Conservation (phyloP, 805 yeast species). For the Limtongozyma cylindracea region DNA sequence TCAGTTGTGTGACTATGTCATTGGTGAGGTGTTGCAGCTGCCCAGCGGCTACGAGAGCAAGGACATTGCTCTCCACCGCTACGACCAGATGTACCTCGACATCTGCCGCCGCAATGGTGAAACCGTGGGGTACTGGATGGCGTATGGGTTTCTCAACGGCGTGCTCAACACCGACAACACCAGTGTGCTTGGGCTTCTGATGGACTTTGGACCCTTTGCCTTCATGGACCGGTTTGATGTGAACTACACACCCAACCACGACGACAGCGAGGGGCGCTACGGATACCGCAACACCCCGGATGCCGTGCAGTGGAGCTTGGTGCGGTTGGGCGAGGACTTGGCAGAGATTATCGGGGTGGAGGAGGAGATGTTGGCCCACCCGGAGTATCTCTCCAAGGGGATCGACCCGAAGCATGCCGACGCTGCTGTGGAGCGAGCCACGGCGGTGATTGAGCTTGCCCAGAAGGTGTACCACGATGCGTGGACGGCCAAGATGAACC, state of each 20-base stretch:
- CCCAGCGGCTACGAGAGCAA: slow-evolving; percentile 3
- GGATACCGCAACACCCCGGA: slow-evolving; percentile 68
- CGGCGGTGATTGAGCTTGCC: slow-evolving; percentile 31
- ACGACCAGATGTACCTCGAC: slow-evolving; percentile 49
- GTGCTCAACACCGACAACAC: slow-evolving; percentile 90
- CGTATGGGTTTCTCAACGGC: slow-evolving; percentile 84
- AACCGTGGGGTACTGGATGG: slow-evolving; percentile 67
- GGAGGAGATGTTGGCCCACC: slow-evolving; percentile 7
- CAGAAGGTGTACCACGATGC: slow-evolving; percentile 39
- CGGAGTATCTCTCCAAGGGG: slow-evolving; percentile 5
- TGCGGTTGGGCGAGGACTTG: slow-evolving; percentile 61
- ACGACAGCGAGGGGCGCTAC: slow-evolving; percentile 49
- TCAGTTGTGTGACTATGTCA: slow-evolving; percentile 44
- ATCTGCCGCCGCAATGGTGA: slow-evolving; percentile 50
- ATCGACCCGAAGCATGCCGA: no score
- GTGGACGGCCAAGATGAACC: slow-evolving; percentile 32
- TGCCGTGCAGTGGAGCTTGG: slow-evolving; percentile 82
- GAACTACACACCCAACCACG: slow-evolving; percentile 70
- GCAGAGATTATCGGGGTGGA: slow-evolving; percentile 68
- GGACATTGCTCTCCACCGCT: slow-evolving; percentile 6
- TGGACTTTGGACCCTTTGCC: slow-evolving; percentile 92
- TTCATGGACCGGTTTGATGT: slow-evolving; percentile 74
- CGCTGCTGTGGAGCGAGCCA: slow-evolving; percentile 40
- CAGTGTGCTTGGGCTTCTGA: slow-evolving; percentile 62
- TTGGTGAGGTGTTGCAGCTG: slow-evolving; percentile 30